Percentiles rank a stretch among this genome's conserved stretches.
Conservation (phyloP, 1,284 basidiomycete genomes). For the Flammula alnicola region DNA sequence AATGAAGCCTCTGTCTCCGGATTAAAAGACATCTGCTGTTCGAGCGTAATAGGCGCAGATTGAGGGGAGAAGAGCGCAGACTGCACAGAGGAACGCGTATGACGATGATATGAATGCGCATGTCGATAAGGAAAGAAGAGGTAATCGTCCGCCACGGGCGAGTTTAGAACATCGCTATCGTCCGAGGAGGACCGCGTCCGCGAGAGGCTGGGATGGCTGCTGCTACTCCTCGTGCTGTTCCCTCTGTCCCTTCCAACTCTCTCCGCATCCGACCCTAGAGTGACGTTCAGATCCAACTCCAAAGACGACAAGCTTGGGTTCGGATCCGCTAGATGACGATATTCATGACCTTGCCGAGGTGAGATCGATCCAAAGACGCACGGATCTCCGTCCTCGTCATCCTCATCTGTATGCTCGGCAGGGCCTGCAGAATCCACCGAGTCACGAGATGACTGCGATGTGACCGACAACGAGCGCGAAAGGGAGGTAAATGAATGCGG, state of each 20-base stretch:
- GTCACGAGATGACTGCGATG: conserved; percentile 22
- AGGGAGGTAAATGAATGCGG: conserved; percentile 21
- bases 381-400: neutral
- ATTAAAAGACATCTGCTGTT: neutral
- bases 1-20: neutral
- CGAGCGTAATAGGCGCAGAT: neutral
- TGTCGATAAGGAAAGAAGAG: conserved; percentile 15
- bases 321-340: conserved; percentile 1
- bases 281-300: conserved; percentile 17
- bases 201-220: conserved; percentile 21
- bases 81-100: neutral
- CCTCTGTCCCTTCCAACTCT: neutral
- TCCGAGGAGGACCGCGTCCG: conserved; percentile 23
- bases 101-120: neutral
- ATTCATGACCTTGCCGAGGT: neutral
- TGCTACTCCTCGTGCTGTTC: conserved; percentile 18
- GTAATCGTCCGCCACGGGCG: conserved; percentile 17
- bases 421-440: conserved; percentile 7
- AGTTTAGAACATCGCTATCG: conserved; percentile 20
- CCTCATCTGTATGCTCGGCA: conserved; percentile 12
- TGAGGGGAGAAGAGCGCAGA: neutral
- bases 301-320: conserved; percentile 21
- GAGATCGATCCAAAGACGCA: neutral
- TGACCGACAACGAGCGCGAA: conserved; percentile 27
- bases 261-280: neutral